These are phyloP conservation scores for Plicaturopsis crispa DNA, from an alignment of 768 basidiomycete species.

Conservation along the genomic window DNA sequence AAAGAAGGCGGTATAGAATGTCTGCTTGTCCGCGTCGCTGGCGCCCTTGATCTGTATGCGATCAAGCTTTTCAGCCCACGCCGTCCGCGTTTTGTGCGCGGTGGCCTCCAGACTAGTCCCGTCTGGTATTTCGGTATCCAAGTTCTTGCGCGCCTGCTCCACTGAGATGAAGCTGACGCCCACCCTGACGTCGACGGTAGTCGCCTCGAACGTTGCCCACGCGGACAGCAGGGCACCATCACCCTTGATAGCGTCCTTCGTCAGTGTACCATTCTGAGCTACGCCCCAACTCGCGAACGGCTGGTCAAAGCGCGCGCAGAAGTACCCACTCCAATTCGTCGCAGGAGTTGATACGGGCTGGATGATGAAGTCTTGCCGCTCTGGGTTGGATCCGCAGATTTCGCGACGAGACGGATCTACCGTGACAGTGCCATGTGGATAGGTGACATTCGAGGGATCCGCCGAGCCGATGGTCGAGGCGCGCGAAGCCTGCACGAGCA, in stretches of 20 bases:
- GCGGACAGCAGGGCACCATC: conserved; percentile 42
- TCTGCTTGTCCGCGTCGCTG: conserved; percentile 33
- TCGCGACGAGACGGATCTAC: conserved; percentile 36
- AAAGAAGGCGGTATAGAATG: conserved; percentile 57
- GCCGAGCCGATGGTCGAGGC: conserved; percentile 51
- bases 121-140: conserved; percentile 42
- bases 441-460: conserved; percentile 36
- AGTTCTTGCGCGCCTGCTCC: conserved; percentile 50
- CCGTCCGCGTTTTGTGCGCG: conserved; percentile 33
- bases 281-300: conserved; percentile 41
- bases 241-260: conserved; percentile 19
- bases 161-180: conserved; percentile 72
- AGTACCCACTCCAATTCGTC: conserved; percentile 38
- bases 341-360: conserved; percentile 41
- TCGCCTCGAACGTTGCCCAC: conserved; percentile 35
- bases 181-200: conserved; percentile 43
- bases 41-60: conserved; percentile 43
- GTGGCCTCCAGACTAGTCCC: conserved; percentile 44
- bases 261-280: conserved; percentile 34
- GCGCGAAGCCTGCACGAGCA: conserved; percentile 62
- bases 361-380: conserved; percentile 67
- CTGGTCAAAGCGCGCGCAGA: conserved; percentile 51
- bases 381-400: conserved; percentile 58
- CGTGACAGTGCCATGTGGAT: conserved; percentile 42
- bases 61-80: conserved; percentile 54